Conservation (phyloP, 106 monocot species). For the Dactylorhiza incarnata region DNA sequence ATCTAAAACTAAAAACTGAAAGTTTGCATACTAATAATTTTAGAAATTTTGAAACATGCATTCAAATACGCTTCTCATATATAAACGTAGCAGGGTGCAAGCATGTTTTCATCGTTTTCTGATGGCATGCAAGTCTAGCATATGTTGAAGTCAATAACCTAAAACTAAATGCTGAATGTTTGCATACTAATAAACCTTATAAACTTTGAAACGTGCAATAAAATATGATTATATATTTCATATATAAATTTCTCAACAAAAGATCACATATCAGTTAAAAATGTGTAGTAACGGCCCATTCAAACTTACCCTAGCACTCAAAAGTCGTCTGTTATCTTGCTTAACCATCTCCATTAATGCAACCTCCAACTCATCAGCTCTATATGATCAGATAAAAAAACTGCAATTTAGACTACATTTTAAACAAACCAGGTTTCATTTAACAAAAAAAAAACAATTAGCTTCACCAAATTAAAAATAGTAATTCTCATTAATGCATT, state of each 20-base stretch:
- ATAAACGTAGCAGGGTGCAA: background rate
- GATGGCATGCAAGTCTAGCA: background rate
- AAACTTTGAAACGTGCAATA: background rate
- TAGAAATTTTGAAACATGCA: too few relatives aligned
- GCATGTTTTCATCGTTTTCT: background rate
- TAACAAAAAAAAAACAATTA: background rate
- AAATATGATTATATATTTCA: background rate
- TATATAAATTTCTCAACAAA: background rate
- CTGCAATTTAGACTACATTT: background rate
- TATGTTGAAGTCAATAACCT: background rate
- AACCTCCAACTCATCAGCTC: constrained; percentile 84
- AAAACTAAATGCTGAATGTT: background rate
- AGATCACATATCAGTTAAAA: background rate
- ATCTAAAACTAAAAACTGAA: too few relatives aligned
- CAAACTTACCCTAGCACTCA: constrained; percentile 66
- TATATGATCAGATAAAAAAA: constrained; percentile 10
- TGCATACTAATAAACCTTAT: background rate
- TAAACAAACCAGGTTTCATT: background rate
- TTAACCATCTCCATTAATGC: constrained; percentile 99
- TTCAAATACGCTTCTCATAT: too few relatives aligned
- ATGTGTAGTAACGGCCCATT: background rate
- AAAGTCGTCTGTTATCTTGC: constrained; percentile 82
- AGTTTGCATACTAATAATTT: too few relatives aligned
- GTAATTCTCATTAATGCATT: background rate
- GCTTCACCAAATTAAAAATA: background rate